Conservation (phyloP, 495 filamentous ascomycete species). For the Talaromyces thailandensis region DNA sequence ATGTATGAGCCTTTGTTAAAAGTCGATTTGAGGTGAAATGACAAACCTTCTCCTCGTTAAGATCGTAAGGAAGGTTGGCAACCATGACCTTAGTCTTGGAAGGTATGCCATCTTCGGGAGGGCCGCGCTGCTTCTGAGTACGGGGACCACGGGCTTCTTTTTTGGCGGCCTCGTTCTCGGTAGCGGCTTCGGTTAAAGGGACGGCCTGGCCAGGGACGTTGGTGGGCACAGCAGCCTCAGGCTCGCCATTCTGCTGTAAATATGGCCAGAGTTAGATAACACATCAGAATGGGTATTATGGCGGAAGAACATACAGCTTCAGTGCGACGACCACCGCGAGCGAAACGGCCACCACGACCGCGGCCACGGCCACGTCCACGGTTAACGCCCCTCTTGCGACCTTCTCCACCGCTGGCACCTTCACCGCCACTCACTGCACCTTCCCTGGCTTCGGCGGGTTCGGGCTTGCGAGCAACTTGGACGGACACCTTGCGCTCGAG, state of each 20-base stretch:
- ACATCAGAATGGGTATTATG: background rate
- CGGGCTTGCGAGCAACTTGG: conserved; percentile 95
- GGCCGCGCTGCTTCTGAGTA: conserved; percentile 68
- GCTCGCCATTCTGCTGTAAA: conserved; percentile 15
- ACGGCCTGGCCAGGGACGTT: conserved; percentile 45
- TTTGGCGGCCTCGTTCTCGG: conserved; percentile 46
- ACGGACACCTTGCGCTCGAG: conserved; percentile 97
- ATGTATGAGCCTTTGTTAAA: conserved; percentile 27
- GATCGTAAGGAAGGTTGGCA: conserved; percentile 95
- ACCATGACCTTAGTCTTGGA: conserved; percentile 99
- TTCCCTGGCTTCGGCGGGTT: conserved; percentile 74
- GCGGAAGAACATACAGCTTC: conserved; percentile 1
- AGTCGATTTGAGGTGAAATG: background rate
- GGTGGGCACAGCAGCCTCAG: conserved; percentile 31
- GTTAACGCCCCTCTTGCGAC: conserved; percentile 70
- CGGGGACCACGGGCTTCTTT: conserved; percentile 36
- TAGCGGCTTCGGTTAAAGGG: conserved; percentile 51
- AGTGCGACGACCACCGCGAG: conserved; percentile 53
- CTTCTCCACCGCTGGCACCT: conserved; percentile 60
- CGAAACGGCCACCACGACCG: conserved; percentile 52
- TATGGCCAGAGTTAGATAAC: background rate
- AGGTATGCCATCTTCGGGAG: conserved; percentile 93
- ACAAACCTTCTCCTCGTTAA: conserved; percentile 90
- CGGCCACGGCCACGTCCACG: conserved; percentile 69
- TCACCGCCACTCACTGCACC: conserved; percentile 56